Evolutionary conservation across 2,329 filamentous ascomycete species (phyloP).

Genomic region (Cercospora zeina): DNA sequence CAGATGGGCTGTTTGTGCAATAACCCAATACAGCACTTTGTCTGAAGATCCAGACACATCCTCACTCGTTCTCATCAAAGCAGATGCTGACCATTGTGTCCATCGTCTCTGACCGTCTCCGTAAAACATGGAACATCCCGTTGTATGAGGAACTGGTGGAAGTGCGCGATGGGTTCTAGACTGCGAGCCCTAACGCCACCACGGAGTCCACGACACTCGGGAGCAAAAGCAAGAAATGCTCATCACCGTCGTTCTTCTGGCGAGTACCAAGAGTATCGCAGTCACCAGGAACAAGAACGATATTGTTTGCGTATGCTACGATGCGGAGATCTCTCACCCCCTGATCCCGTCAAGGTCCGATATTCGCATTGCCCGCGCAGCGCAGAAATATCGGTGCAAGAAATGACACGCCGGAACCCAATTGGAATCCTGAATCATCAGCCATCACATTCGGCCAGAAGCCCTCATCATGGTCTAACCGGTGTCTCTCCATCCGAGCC

Average conservation of each 20-base stretch:
- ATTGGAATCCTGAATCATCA: too few relatives aligned
- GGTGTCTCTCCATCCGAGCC: not conserved
- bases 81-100: not conserved
- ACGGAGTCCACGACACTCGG: not conserved
- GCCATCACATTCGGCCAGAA: not conserved
- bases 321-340: too few relatives aligned
- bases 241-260: not conserved
- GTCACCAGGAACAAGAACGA: not conserved
- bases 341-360: too few relatives aligned
- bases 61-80: not conserved
- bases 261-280: not conserved
- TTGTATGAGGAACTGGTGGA: not conserved
- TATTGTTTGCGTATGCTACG: not conserved
- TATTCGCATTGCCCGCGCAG: too few relatives aligned
- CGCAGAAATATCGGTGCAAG: too few relatives aligned
- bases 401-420: too few relatives aligned
- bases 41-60: not conserved
- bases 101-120: not conserved
- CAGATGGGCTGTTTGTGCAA: slow-evolving; percentile 1
- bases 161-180: not conserved
- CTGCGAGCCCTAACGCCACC: not conserved
- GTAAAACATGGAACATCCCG: not conserved
- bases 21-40: not conserved
- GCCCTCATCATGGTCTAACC: not conserved
- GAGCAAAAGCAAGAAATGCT: not conserved